Evolutionary conservation across 148 eudicot genomes (phyloP).

Genomic region (Rhododendron simsii): DNA sequence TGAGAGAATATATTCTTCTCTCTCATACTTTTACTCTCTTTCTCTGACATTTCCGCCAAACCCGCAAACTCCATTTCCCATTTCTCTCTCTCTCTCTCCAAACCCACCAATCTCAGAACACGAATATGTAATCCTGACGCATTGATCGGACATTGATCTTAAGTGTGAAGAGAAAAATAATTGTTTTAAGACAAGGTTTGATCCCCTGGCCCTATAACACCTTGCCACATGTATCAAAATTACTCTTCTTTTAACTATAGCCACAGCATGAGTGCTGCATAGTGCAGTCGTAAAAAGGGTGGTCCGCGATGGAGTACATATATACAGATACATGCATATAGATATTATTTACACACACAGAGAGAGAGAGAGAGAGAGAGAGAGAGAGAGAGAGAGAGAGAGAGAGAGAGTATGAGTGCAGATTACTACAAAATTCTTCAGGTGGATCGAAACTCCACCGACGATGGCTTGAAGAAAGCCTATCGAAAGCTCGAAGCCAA

Average conservation of each 20-base stretch:
- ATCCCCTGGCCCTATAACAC: too few relatives aligned
- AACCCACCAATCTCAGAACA: neutral
- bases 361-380: too few relatives aligned
- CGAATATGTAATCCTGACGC: neutral
- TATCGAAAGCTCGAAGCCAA: constrained; percentile 71
- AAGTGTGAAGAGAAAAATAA: neutral
- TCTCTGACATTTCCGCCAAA: neutral
- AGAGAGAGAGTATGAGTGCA: constrained; percentile 31
- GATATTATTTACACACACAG: too few relatives aligned
- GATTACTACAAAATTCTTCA: constrained; percentile 62
- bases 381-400: neutral
- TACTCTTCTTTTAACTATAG: neutral
- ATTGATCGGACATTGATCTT: neutral
- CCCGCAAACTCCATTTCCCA: neutral
- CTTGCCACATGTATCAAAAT: too few relatives aligned
- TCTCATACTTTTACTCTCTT: too few relatives aligned
- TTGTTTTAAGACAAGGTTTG: neutral
- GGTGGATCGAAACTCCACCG: constrained; percentile 51
- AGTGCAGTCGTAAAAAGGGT: too few relatives aligned
- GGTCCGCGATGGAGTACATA: neutral
- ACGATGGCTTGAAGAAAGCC: constrained; percentile 60
- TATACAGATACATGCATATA: neutral
- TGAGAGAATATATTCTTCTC: too few relatives aligned
- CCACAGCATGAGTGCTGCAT: neutral
- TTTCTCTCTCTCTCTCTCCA: neutral